These are phyloP conservation scores for Ogataea angusta DNA, from an alignment of 805 yeast species.

Conservation along the genomic window DNA sequence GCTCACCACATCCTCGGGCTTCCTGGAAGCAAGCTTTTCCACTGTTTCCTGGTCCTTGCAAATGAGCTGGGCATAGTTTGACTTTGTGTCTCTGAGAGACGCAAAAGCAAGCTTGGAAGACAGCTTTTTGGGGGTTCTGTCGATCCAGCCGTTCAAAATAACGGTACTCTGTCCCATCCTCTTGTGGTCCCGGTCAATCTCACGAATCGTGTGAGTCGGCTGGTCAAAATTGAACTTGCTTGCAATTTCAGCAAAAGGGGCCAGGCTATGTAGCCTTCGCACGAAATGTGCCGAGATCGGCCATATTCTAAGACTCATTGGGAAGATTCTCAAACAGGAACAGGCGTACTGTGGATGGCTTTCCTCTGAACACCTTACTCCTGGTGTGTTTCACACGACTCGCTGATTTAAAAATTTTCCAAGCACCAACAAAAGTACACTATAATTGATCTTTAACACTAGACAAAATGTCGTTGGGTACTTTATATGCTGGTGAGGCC, in stretches of 20 bases:
- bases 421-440: neutral
- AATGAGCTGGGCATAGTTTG: conserved; percentile 61
- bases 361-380: conserved; percentile 4
- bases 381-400: conserved; percentile 7
- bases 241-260: conserved; percentile 19
- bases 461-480: conserved; percentile 34
- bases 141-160: conserved; percentile 79
- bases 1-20: conserved; percentile 72
- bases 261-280: conserved; percentile 8
- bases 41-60: conserved; percentile 38
- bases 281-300: conserved; percentile 4
- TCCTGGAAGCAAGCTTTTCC: conserved; percentile 40
- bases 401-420: conserved; percentile 9
- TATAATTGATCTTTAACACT: conserved; percentile 7
- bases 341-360: neutral
- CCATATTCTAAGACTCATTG: conserved; percentile 1
- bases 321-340: neutral
- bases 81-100: conserved; percentile 68
- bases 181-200: conserved; percentile 13
- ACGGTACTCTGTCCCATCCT: conserved; percentile 30
- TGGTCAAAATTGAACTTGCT: conserved; percentile 29
- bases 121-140: conserved; percentile 66
- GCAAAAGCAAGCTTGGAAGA: conserved; percentile 69
- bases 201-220: conserved; percentile 27
- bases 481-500: conserved; percentile 31